Percentiles rank a stretch among this genome's conserved stretches.
phyloP scores from a whole-genome alignment of 2,329 filamentous ascomycete species.

The Cordyceps fumosorosea region DNA sequence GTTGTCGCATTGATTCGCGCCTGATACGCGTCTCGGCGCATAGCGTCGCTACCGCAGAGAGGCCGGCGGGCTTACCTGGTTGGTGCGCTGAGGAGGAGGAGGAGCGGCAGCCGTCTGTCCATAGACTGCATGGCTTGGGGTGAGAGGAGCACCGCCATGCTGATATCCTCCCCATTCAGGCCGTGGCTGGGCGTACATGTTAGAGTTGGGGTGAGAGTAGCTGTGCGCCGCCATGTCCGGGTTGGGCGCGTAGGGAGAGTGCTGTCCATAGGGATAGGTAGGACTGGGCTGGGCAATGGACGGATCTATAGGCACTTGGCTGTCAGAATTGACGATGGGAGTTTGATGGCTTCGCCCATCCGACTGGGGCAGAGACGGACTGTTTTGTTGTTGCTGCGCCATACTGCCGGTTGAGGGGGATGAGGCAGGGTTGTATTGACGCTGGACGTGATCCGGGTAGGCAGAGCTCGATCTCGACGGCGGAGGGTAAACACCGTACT shows the following conservation, averaged over 20 bases:
- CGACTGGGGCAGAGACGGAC: slow-evolving; percentile 88
- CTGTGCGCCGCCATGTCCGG: slow-evolving; percentile 77
- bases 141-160: slow-evolving; percentile 42
- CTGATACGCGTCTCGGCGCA: not conserved
- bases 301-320: slow-evolving; percentile 97
- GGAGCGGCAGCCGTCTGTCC: slow-evolving; percentile 49
- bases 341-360: slow-evolving; percentile 74
- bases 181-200: slow-evolving; percentile 62
- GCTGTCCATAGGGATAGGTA: slow-evolving; percentile 75
- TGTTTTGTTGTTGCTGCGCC: slow-evolving; percentile 76
- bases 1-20: not conserved
- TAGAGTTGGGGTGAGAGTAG: slow-evolving; percentile 56
- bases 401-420: slow-evolving; percentile 76
- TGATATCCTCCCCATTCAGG: slow-evolving; percentile 71
- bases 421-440: slow-evolving; percentile 73
- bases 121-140: slow-evolving; percentile 48
- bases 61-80: slow-evolving; percentile 42
- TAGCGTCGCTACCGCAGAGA: not conserved
- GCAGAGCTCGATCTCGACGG: slow-evolving; percentile 68
- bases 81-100: slow-evolving; percentile 47
- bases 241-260: slow-evolving; percentile 78
- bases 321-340: slow-evolving; percentile 84
- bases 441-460: slow-evolving; percentile 82
- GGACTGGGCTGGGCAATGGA: slow-evolving; percentile 92
- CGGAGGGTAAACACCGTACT: slow-evolving; percentile 73